Base-by-base conservation (phyloP, 2,329 filamentous ascomycete species). In the Xylaria arbuscula region DNA sequence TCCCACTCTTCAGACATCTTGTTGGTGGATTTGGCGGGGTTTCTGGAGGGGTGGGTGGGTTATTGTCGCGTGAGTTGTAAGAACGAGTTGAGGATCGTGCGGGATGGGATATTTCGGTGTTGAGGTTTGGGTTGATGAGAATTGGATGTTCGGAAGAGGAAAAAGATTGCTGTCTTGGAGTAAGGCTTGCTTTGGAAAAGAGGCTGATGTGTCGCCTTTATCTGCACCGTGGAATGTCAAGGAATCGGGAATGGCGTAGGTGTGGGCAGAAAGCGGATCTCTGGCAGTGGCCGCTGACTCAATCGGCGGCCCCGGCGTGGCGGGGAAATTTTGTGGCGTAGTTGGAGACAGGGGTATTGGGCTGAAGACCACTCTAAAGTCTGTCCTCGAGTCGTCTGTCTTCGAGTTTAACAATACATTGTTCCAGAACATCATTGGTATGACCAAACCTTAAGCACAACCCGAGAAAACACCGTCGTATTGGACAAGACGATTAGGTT, bases 1-100 rank as follows among this genome's bases (percentile, higher is more conserved):
- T 97, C 92, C 94, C 95, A 98, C 78, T 97, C 65, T 0, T 70
- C 93, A 78, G 88, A 86, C 88, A 92, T 89, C 61, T 78, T 90
- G 90, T 87, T 75, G 75, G 82, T 76, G 32, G 53, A 24, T 48
- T 59, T 56, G 63, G 56, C 15, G 71, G 76, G 78, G 69, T 72
- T 82, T 75, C 69, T 76, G 77, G 68, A 72, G 74, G 48, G 58
- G 62, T 62, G 13, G 13, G 47, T 61, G 36, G 60, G 60, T 42
- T 55, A 53, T 17, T 38, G 22, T 66, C 45, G 63, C 63, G 51
- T 67, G 28, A 19, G 24, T 7, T 17, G 47, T 24, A 22, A 34
- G 34, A 8, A 47, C 13, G 55, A 50, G 42, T 19, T 40, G 28
- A 5, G 5, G 2, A 48, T 53, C 40, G 24, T 59, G 5, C 13